Evolutionary conservation across 2,329 filamentous ascomycete species (phyloP).

Genomic region (Xylogone sp.): DNA sequence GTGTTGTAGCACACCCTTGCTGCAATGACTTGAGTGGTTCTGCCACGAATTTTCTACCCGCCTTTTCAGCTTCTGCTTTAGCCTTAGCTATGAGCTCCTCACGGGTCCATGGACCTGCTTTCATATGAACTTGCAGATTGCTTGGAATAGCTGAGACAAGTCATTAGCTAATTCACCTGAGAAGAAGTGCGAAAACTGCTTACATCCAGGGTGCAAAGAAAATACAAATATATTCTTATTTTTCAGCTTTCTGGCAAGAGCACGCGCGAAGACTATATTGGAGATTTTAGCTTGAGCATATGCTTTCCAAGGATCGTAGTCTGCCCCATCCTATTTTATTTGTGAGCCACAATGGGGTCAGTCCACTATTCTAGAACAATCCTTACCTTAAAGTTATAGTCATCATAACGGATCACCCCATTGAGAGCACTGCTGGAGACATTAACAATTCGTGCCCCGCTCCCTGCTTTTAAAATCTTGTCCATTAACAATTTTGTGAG

Average conservation of each 20-base stretch:
- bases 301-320: constrained; percentile 27
- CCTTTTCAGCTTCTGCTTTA: background rate
- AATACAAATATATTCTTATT: background rate
- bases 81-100: background rate
- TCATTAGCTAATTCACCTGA: background rate
- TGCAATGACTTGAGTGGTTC: constrained; percentile 2
- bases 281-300: constrained; percentile 41
- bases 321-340: constrained; percentile 1
- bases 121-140: background rate
- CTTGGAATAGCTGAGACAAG: background rate
- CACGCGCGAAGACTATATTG: constrained; percentile 26
- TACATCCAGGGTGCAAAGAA: constrained; percentile 4
- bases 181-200: background rate
- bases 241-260: constrained; percentile 3
- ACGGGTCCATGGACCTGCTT: background rate
- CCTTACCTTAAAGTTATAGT: constrained; percentile 8
- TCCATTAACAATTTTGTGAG: constrained; percentile 7
- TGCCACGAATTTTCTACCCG: background rate
- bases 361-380: background rate
- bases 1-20: constrained; percentile 24
- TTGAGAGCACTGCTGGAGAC: constrained; percentile 4
- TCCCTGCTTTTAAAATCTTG: background rate
- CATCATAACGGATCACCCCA: constrained; percentile 21
- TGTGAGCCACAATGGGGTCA: background rate
- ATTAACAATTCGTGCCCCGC: constrained; percentile 4